Conservation (phyloP, 306 rosid genomes). For the Acacia acuminata region DNA sequence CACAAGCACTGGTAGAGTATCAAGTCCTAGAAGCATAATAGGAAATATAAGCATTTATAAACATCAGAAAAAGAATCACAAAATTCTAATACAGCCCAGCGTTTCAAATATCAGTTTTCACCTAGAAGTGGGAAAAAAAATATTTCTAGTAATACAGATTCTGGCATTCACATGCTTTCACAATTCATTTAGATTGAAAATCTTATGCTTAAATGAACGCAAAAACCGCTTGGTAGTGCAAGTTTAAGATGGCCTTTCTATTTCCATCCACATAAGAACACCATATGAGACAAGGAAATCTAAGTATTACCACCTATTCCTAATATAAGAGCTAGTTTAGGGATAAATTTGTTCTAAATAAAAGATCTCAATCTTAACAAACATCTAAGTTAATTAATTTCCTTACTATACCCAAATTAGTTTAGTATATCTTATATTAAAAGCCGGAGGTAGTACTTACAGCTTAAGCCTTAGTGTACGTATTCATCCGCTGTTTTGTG, state of each 20-base stretch:
- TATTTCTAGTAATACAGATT: background rate
- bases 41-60: background rate
- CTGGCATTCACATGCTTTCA: background rate
- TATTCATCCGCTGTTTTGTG: too few species aligned
- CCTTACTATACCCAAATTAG: too few species aligned
- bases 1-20: too few species aligned
- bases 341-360: too few species aligned
- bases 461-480: conserved; percentile 49
- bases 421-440: too few species aligned
- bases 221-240: background rate
- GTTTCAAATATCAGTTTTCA: background rate
- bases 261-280: background rate
- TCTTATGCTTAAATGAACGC: background rate
- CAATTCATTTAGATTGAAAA: background rate
- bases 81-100: background rate
- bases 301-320: conserved; percentile 44
- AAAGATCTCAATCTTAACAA: too few species aligned
- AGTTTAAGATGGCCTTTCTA: background rate
- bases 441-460: too few species aligned
- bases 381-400: too few species aligned
- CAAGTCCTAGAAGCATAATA: conserved; percentile 38
- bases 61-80: background rate
- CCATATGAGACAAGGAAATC: background rate
- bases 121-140: background rate
- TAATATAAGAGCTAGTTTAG: too few species aligned